Evolutionary conservation across 768 basidiomycete genomes (phyloP), one percentile per base, ranked within the genome.

Genomic region (Leccinellum albellum): DNA sequence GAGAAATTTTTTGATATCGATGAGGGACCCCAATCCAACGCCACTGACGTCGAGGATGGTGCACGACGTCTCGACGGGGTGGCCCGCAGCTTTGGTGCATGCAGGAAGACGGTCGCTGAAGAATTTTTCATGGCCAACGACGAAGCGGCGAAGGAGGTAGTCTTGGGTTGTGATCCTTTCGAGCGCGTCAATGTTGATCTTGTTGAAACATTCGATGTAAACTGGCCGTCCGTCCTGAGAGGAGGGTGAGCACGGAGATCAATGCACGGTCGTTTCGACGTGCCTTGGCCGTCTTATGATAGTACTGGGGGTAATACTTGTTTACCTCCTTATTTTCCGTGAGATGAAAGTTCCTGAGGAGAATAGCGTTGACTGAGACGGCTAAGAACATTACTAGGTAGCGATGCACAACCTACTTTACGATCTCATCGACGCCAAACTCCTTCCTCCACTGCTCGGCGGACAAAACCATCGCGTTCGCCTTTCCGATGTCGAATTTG

Each of bases 241-340:
- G 1, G n/a, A 6, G 5, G 20, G 17, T 3, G 31, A n/a, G 40
- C 1, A 4, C 4, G 31, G 9, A 7, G 4, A 29, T 10, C 4
- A 3, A 2, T 3, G 10, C 14, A 1, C 2, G 15, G 33, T 35
- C 17, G 17, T 17, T 17, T 7, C 3, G 1, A 1, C 10, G 24
- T 54, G 92, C 93, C 80, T 88, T 94, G 80, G 98, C 96, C 62
- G 79, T 89, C 78, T 92, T 95, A 78, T 98, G 96, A 72, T 98
- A 96, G 73, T 83, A 97, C 66, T 96, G 94, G 2, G 95, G 94
- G 67, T 97, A 98, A 66, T 89, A 93, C 75, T 91, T 89, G 79
- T 94, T 84, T 8, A 98, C 94, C 65, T 85, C 80, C 33, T 73
- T 74, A 67, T 87, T 87, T 74, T 97, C 94, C 55, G 82, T 82